Conservation (phyloP, 139 green algal genomes). For the Closterium sp. region DNA sequence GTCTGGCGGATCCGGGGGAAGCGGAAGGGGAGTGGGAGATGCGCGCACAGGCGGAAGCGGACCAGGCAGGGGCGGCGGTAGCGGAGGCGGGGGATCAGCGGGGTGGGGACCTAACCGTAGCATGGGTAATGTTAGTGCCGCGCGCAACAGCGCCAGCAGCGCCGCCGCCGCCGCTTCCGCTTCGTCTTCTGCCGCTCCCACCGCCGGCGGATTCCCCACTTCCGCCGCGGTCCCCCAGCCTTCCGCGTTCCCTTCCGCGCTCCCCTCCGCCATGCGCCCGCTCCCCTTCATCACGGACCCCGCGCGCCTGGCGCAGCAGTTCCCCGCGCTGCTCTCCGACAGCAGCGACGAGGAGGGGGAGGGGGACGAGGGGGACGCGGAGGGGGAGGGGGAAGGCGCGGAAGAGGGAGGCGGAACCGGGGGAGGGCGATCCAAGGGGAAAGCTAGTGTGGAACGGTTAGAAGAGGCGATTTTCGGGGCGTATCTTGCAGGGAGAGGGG, state of each 20-base stretch:
- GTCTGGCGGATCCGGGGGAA: background rate
- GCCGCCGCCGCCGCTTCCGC: background rate
- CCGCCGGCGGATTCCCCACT: background rate
- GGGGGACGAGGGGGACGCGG: slow-evolving; percentile 16
- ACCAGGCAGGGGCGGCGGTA: background rate
- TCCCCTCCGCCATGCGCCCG: background rate
- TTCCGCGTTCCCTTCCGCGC: background rate
- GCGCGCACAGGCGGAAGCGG: background rate
- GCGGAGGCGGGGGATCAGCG: background rate
- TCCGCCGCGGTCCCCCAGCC: background rate
- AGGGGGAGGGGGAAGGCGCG: slow-evolving; percentile 11
- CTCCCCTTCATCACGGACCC: slow-evolving; percentile 13
- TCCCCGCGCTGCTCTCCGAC: slow-evolving; percentile 2
- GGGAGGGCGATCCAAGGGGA: slow-evolving; percentile 7
- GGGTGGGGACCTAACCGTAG: background rate
- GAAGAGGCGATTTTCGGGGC: slow-evolving; percentile 21
- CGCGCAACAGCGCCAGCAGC: background rate
- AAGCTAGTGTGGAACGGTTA: slow-evolving; percentile 1
- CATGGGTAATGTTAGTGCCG: background rate
- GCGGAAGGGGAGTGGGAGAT: background rate
- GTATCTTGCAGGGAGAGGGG: slow-evolving; percentile 6
- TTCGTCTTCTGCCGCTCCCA: background rate
- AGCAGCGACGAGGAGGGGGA: slow-evolving; percentile 28
- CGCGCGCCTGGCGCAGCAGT: background rate
- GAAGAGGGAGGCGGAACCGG: background rate